Conservation (phyloP, 225 moss, liverwort and hornwort species). For the Straminergon stramineum region DNA sequence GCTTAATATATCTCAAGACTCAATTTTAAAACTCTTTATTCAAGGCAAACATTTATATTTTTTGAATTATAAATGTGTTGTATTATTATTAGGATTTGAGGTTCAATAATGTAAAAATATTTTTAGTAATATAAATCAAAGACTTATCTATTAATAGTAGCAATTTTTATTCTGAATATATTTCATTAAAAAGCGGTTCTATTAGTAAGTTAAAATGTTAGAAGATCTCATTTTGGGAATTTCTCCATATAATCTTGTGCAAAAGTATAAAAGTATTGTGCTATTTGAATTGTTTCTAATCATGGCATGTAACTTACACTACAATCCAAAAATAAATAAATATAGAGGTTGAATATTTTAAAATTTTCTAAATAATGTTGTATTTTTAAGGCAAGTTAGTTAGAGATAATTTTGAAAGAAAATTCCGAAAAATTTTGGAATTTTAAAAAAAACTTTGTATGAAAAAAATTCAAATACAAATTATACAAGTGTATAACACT, state of each 20-base stretch:
- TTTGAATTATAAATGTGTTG: neutral
- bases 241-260: neutral
- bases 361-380: neutral
- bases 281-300: too few species aligned
- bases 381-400: neutral
- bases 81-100: neutral
- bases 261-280: too few species aligned
- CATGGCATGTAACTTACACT: neutral
- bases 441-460: too few species aligned
- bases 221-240: neutral
- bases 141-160: neutral
- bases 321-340: neutral
- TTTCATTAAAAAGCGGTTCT: neutral
- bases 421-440: neutral
- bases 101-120: neutral
- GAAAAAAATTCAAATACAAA: too few species aligned
- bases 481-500: too few species aligned
- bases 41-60: neutral
- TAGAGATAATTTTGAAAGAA: neutral
- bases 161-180: neutral
- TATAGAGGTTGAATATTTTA: neutral
- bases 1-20: too few species aligned
- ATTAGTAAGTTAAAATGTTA: fast-evolving
- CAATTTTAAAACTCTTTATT: neutral
- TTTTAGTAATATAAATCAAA: neutral